A percentile compares a stretch with the other conserved stretches of the same genome.
These are phyloP conservation scores for Castanea crenata DNA, from an alignment of 306 rosid genomes.

Conservation along the genomic window DNA sequence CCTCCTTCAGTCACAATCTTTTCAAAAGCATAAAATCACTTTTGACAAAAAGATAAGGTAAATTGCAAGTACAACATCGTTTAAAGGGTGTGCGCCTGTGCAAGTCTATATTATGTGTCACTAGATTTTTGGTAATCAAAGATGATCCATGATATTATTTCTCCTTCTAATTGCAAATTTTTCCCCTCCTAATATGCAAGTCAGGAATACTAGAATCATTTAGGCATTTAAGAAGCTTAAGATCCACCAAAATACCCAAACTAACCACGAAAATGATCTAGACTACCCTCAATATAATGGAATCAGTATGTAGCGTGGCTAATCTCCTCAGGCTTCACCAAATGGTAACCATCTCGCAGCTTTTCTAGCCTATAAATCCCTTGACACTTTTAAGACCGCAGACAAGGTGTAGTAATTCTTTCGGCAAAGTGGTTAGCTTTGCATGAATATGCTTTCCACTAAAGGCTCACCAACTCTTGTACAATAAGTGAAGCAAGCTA, in stretches of 20 bases:
- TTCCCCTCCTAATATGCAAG: background rate
- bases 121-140: too few species aligned
- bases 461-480: background rate
- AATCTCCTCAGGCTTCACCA: background rate
- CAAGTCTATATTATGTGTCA: background rate
- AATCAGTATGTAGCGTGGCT: background rate
- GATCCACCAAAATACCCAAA: background rate
- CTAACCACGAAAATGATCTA: background rate
- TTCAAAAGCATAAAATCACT: too few species aligned
- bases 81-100: background rate
- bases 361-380: background rate
- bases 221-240: background rate
- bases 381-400: background rate
- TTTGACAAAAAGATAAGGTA: too few species aligned
- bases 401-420: background rate
- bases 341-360: background rate
- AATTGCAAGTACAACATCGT: background rate
- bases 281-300: too few species aligned
- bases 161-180: background rate
- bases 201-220: background rate
- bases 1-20: too few species aligned
- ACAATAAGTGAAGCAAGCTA: background rate
- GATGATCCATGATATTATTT: too few species aligned
- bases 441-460: background rate
- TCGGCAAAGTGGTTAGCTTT: background rate